Conservation (phyloP, 208 protist species). For the Crithidia expoeki region DNA sequence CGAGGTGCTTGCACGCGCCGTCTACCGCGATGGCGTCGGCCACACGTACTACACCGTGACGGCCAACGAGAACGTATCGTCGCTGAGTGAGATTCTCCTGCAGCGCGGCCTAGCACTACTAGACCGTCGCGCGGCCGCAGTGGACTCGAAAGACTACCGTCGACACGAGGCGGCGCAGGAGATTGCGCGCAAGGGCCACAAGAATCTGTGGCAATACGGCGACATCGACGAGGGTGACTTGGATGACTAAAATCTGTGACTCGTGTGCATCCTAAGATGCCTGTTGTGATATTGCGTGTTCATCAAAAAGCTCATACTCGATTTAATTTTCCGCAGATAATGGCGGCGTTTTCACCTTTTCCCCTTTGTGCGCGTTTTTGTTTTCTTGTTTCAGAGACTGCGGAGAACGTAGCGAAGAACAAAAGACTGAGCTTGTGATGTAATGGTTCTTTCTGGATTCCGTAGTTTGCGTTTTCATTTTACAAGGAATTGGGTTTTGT, state of each 20-base stretch:
- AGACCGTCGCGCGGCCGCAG: slow-evolving; percentile 48
- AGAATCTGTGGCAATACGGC: slow-evolving; percentile 86
- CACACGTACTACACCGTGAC: slow-evolving; percentile 77
- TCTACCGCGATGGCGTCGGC: slow-evolving; percentile 72
- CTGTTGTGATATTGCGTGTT: neutral
- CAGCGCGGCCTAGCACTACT: slow-evolving; percentile 78
- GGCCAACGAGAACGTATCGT: slow-evolving; percentile 59
- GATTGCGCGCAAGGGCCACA: slow-evolving; percentile 83
- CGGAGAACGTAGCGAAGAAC: too few species aligned
- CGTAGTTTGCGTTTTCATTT: too few species aligned
- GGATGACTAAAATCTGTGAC: slow-evolving; percentile 18
- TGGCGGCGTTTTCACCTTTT: too few species aligned
- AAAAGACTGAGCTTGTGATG: too few species aligned
- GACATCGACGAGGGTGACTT: slow-evolving; percentile 79
- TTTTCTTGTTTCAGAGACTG: too few species aligned
- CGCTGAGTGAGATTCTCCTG: slow-evolving; percentile 82
- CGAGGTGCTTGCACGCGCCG: slow-evolving; percentile 72
- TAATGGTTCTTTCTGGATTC: too few species aligned
- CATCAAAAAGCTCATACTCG: too few species aligned
- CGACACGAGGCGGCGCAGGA: slow-evolving; percentile 74
- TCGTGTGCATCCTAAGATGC: neutral
- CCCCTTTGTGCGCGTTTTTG: neutral
- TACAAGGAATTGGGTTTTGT: too few species aligned
- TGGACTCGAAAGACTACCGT: slow-evolving; percentile 60
- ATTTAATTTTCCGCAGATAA: too few species aligned